Evolutionary conservation across 2,329 filamentous ascomycete genomes (phyloP).

Genomic region (Xylaria sp.): DNA sequence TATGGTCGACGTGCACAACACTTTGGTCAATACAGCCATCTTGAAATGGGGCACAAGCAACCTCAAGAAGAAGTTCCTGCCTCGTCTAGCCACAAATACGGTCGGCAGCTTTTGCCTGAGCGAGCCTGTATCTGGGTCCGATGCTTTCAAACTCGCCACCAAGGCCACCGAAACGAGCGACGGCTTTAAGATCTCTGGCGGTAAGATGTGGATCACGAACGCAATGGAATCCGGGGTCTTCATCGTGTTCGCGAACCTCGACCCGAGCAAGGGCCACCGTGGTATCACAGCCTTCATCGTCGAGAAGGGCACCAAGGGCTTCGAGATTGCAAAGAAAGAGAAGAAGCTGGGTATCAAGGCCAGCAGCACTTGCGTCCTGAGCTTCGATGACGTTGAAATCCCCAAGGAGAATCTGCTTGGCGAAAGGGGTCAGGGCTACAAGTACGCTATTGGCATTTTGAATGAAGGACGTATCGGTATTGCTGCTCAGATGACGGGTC

Average conservation of each 20-base stretch:
- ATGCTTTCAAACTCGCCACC: conserved; percentile 94
- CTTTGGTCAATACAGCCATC: conserved; percentile 92
- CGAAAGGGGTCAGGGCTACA: conserved; percentile 91
- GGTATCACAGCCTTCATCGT: conserved; percentile 97
- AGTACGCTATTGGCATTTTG: conserved; percentile 92
- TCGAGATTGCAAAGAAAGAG: conserved; percentile 98
- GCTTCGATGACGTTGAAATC: conserved; percentile 95
- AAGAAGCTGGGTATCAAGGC: conserved; percentile 99
- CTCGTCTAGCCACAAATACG: conserved; percentile 88
- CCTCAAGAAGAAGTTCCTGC: conserved; percentile 86
- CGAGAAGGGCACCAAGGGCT: conserved; percentile 88
- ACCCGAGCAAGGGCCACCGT: conserved; percentile 92
- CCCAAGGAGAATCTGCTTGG: conserved; percentile 90
- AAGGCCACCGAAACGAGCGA: conserved; percentile 84
- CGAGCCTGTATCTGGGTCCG: conserved; percentile 91
- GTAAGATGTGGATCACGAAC: conserved; percentile 99
- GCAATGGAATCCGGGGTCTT: conserved; percentile 93
- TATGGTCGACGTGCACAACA: conserved; percentile 97
- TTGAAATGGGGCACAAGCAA: conserved; percentile 83
- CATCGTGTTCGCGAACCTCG: conserved; percentile 96
- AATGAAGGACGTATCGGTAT: conserved; percentile 99
- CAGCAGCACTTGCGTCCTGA: conserved; percentile 95
- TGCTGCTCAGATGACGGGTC: conserved; percentile 97
- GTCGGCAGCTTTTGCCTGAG: conserved; percentile 94
- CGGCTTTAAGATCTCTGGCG: conserved; percentile 88